phyloP scores from a whole-genome alignment of 805 yeast genomes.

The Kuraishia floccosa region DNA sequence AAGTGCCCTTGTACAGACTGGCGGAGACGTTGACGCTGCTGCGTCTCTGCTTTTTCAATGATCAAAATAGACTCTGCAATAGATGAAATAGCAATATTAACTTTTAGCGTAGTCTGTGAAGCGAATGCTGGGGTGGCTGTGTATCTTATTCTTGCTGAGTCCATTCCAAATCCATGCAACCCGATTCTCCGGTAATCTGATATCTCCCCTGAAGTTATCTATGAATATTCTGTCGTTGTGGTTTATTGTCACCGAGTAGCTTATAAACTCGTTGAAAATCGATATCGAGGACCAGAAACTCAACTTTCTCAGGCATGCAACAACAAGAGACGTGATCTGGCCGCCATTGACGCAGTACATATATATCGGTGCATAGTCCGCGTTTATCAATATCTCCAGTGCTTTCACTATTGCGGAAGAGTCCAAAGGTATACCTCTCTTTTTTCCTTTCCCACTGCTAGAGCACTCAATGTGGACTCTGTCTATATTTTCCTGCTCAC shows the following conservation, averaged over 20 bases:
- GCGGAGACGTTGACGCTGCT: slow-evolving; percentile 78
- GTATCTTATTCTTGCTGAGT: slow-evolving; percentile 43
- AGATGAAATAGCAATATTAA: not conserved
- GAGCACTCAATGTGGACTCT: slow-evolving; percentile 60
- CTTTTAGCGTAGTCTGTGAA: slow-evolving; percentile 10
- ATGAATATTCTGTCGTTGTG: slow-evolving; percentile 78
- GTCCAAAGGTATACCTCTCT: slow-evolving; percentile 74
- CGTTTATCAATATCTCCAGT: slow-evolving; percentile 49
- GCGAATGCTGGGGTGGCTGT: slow-evolving; percentile 40
- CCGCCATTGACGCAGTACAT: slow-evolving; percentile 88
- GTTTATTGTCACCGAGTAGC: slow-evolving; percentile 66
- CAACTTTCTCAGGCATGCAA: slow-evolving; percentile 77
- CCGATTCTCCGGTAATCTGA: slow-evolving; percentile 38
- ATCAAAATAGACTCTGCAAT: slow-evolving; percentile 1
- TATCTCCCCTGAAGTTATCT: slow-evolving; percentile 62
- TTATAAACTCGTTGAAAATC: slow-evolving; percentile 74
- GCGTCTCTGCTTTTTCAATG: slow-evolving; percentile 25
- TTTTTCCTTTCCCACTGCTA: slow-evolving; percentile 65
- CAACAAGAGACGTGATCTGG: slow-evolving; percentile 68
- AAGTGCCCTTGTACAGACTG: slow-evolving; percentile 50
- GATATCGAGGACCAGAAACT: slow-evolving; percentile 87
- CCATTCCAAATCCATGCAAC: slow-evolving; percentile 64
- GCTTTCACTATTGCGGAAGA: slow-evolving; percentile 48
- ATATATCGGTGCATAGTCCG: slow-evolving; percentile 57
- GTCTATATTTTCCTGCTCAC: slow-evolving; percentile 39